Evolutionary conservation across 139 green algal genomes (phyloP).

Genomic region (Chlorella vulgaris): DNA sequence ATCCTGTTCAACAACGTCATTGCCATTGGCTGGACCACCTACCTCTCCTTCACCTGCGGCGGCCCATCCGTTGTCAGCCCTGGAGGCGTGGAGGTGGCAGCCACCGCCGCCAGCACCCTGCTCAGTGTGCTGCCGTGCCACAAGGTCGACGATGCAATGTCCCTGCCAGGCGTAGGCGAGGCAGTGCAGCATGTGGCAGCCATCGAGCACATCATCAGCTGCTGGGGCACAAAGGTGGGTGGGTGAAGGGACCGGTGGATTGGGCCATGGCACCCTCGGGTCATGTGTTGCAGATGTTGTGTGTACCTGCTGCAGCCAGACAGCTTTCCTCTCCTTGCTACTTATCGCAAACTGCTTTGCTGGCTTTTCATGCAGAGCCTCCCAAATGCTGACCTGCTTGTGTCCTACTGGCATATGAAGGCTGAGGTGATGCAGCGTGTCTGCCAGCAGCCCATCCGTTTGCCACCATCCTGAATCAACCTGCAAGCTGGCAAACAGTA

Average conservation of each 20-base stretch:
- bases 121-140: constrained; percentile 20
- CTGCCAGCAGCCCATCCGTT: constrained; percentile 31
- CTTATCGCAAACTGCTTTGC: no score
- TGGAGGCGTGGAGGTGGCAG: neutral
- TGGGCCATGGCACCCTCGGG: no score
- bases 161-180: constrained; percentile 1
- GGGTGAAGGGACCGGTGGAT: neutral
- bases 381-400: constrained; percentile 33
- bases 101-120: neutral
- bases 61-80: neutral
- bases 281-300: no score
- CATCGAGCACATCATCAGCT: constrained; percentile 24
- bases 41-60: constrained; percentile 35
- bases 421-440: constrained; percentile 9
- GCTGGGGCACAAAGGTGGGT: constrained; percentile 23
- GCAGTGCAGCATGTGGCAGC: constrained; percentile 24
- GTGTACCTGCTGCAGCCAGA: neutral
- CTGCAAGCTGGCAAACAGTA: no score
- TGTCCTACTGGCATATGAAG: constrained; percentile 35
- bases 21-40: constrained; percentile 39
- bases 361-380: no score
- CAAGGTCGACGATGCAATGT: constrained; percentile 6
- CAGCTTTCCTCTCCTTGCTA: neutral
- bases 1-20: constrained; percentile 89
- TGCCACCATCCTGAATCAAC: neutral